phyloP scores from a whole-genome alignment of 768 basidiomycete genomes.

The Phylloporus rhodoxanthus region DNA sequence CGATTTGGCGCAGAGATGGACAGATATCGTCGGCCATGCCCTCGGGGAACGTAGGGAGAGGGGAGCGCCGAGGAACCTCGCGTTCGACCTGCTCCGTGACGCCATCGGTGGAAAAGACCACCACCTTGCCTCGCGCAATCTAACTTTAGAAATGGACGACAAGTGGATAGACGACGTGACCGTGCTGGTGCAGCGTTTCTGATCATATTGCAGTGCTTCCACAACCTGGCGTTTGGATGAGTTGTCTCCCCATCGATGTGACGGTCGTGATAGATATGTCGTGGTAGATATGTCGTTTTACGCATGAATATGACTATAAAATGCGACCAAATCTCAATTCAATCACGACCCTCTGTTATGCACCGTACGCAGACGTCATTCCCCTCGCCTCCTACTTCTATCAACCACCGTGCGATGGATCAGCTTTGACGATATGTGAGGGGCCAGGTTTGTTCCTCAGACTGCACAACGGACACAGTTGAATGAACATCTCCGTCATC shows the following conservation, averaged over 20 bases:
- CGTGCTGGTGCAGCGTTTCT: slow-evolving; percentile 38
- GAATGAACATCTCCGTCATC: slow-evolving; percentile 63
- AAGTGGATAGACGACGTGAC: slow-evolving; percentile 49
- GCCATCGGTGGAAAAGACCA: slow-evolving; percentile 40
- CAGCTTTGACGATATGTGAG: slow-evolving; percentile 18
- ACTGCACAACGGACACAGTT: slow-evolving; percentile 53
- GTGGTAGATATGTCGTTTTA: slow-evolving; percentile 12
- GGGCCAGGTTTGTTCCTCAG: slow-evolving; percentile 34
- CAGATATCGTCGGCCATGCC: slow-evolving; percentile 25
- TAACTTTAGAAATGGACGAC: slow-evolving; percentile 47
- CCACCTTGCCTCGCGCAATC: slow-evolving; percentile 35
- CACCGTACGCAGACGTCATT: not conserved
- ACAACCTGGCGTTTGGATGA: not conserved
- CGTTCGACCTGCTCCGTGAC: slow-evolving; percentile 37
- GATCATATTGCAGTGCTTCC: slow-evolving; percentile 3
- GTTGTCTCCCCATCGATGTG: slow-evolving; percentile 4
- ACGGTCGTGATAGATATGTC: slow-evolving; percentile 11
- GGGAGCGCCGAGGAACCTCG: slow-evolving; percentile 29
- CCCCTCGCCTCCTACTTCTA: not conserved
- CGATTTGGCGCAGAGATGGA: too few species aligned
- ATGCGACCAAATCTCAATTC: slow-evolving; percentile 1
- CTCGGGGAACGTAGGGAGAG: slow-evolving; percentile 18
- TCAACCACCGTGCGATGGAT: slow-evolving; percentile 11
- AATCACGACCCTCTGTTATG: not conserved
- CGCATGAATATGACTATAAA: slow-evolving; percentile 11